Evolutionary conservation across 306 rosid species (phyloP).

Genomic region (Cotoneaster glaucophyllus): DNA sequence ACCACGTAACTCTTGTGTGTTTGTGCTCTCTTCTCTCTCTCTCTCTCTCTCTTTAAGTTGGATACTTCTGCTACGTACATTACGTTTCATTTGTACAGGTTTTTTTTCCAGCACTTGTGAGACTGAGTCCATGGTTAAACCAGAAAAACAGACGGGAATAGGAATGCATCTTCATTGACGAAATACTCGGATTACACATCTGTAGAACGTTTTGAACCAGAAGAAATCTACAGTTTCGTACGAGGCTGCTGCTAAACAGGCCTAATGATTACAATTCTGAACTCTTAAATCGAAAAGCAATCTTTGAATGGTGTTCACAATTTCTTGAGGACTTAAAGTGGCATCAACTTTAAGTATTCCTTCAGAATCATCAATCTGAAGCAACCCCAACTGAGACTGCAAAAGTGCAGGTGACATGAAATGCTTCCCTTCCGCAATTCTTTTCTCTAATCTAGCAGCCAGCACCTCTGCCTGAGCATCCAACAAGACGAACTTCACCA

Average conservation of each 20-base stretch:
- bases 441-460: constrained; percentile 38
- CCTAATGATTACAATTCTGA: neutral
- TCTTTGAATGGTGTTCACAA: constrained; percentile 16
- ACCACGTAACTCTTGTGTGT: constrained; percentile 4
- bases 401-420: constrained; percentile 79
- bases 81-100: no score
- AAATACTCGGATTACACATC: no score
- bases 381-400: constrained; percentile 74
- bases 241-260: neutral
- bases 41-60: neutral
- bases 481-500: constrained; percentile 58
- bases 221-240: neutral
- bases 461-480: constrained; percentile 62
- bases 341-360: constrained; percentile 61
- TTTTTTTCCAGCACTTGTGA: no score
- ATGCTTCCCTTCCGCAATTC: constrained; percentile 74
- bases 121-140: no score
- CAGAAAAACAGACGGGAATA: no score
- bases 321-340: constrained; percentile 36
- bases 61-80: no score
- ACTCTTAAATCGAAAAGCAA: neutral
- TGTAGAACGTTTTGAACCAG: no score
- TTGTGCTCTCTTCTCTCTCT: neutral
- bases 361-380: constrained; percentile 55
- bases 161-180: no score